phyloP scores from a whole-genome alignment of 192 early-diverging fungal genomes.

The Coemansia sp. region DNA sequence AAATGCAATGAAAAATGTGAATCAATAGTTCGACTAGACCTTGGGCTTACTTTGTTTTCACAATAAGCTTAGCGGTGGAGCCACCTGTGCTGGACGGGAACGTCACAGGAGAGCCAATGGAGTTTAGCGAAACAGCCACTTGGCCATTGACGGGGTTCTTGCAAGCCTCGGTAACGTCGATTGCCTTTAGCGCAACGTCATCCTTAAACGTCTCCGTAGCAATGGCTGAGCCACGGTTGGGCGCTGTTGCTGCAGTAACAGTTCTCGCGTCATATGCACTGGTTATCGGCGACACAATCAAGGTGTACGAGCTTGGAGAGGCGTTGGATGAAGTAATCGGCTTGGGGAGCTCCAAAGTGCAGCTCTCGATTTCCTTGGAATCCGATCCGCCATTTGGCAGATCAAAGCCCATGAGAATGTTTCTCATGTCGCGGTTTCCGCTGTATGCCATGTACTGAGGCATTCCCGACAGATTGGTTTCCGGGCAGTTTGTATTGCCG shows the following conservation, averaged over 20 bases:
- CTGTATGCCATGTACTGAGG: slow-evolving; percentile 24
- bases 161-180: slow-evolving; percentile 32
- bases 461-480: slow-evolving; percentile 25
- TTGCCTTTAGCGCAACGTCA: slow-evolving; percentile 9
- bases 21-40: neutral
- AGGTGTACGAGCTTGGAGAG: slow-evolving; percentile 17
- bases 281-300: slow-evolving; percentile 10
- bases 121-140: slow-evolving; percentile 20
- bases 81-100: slow-evolving; percentile 32
- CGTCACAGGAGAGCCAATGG: slow-evolving; percentile 13
- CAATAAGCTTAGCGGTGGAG: slow-evolving; percentile 22
- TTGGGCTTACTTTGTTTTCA: slow-evolving; percentile 13
- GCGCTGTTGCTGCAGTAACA: slow-evolving; percentile 27
- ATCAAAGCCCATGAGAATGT: slow-evolving; percentile 38
- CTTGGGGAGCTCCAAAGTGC: slow-evolving; percentile 20
- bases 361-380: slow-evolving; percentile 14
- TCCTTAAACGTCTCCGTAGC: slow-evolving; percentile 18
- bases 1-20: neutral
- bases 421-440: slow-evolving; percentile 33
- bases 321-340: slow-evolving; percentile 4
- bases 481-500: slow-evolving; percentile 14
- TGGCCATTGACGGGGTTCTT: slow-evolving; percentile 16
- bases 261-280: slow-evolving; percentile 18
- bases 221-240: slow-evolving; percentile 3
- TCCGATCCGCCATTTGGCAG: slow-evolving; percentile 13